Conservation (phyloP, 805 yeast species). For the Kluyveromyces aestuarii region DNA sequence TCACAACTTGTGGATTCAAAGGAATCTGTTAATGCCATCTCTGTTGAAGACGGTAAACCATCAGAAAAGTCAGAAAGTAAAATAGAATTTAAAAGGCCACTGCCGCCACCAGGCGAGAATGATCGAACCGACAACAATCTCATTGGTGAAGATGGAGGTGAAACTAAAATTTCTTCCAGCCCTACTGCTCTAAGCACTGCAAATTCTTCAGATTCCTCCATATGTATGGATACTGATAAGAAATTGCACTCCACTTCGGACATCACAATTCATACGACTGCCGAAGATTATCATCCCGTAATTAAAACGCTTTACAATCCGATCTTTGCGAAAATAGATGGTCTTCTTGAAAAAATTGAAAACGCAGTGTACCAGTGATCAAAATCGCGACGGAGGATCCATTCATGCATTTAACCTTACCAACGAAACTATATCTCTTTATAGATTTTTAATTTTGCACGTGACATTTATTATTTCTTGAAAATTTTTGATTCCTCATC, state of each 20-base stretch:
- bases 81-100: neutral
- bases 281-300: constrained; percentile 31
- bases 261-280: constrained; percentile 15
- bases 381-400: constrained; percentile 1
- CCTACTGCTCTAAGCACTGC: neutral
- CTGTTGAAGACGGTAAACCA: constrained; percentile 2
- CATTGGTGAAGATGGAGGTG: neutral
- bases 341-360: constrained; percentile 20
- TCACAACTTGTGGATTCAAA: constrained; percentile 26
- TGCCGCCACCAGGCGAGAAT: neutral
- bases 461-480: neutral
- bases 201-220: constrained; percentile 16
- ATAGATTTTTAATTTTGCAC: neutral
- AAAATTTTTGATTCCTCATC: neutral
- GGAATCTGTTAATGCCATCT: neutral
- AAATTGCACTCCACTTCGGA: constrained; percentile 21
- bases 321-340: constrained; percentile 40
- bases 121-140: neutral
- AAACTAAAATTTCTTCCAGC: neutral
- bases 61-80: constrained; percentile 2
- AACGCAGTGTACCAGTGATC: constrained; percentile 1
- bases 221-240: constrained; percentile 19
- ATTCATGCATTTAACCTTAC: neutral
- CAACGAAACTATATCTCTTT: neutral
- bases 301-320: constrained; percentile 51